Base-by-base conservation (phyloP, 2,329 filamentous ascomycete species). In the Daldinia eschscholtzii region DNA sequence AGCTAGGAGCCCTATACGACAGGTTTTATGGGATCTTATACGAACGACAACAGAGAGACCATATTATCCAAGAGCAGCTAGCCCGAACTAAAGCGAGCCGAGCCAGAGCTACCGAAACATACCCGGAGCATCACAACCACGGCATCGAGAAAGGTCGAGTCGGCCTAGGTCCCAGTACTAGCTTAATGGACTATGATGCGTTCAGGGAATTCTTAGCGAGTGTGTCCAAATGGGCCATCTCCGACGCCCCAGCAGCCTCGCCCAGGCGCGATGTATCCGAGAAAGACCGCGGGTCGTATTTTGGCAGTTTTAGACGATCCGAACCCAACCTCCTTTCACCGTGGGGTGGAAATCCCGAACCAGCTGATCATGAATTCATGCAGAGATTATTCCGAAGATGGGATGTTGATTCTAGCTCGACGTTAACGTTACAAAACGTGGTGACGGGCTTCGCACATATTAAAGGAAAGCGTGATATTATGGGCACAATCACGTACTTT, bases 401-500 rank as follows among this genome's bases (percentile, higher is more conserved):
- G 96, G 93, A 98, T 77, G 87, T 89, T 4, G 92, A 94, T 69
- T 89, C 89, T 59, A 89, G 87, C 33, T 91, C 91, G n/a, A 89
- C 91, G 1, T 82, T 99, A 70, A 97, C 91, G 18, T 83, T 99
- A 57, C 94, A 97, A 76, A 93, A 98, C 74, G 93, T 99, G 2
- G 96, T 98, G 4, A 92, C 91, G 18, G 96, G 96, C 0, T 84
- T 99, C 52, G 94, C 95, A 1, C 89, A 92, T 13, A 93, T 99
- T 76, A 98, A 97, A 79, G 95, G 96, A 7, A 94, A 92, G 62
- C 91, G 91, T 53, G 96, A 99, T 80, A 98, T 99, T 72, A 98
- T 99, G 95, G 93, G 93, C 33, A 96, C 93, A 65, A 98, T 99
- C 76, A 96, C 91, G 67, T 98, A 98, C 81, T 98, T 99, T 80